These are phyloP conservation scores for Oropetium thomaeum DNA, from an alignment of 176 grass and related monocot species.

Conservation along the genomic window DNA sequence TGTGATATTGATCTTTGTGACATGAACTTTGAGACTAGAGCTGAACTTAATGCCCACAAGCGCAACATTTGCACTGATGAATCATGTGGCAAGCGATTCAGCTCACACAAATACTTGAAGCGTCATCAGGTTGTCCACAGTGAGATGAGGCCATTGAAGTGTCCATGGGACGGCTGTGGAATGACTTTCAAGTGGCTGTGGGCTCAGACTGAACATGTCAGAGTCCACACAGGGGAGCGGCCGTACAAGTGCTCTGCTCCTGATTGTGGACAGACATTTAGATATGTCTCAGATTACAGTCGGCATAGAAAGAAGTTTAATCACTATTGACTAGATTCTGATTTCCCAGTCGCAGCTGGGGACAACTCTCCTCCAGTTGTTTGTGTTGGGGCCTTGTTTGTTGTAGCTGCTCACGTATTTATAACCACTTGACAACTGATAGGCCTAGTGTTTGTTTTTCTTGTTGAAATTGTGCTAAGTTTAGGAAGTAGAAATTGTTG, in stretches of 20 bases:
- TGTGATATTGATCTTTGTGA: constrained; percentile 49
- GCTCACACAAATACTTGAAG: constrained; percentile 59
- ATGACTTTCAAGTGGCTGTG: constrained; percentile 81
- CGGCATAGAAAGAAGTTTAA: constrained; percentile 66
- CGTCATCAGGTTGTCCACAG: constrained; percentile 68
- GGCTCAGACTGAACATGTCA: constrained; percentile 68
- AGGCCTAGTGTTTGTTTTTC: constrained; percentile 41
- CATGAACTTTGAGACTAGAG: constrained; percentile 41
- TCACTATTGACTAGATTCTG: constrained; percentile 39
- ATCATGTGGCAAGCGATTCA: constrained; percentile 67
- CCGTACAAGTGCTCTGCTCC: constrained; percentile 44
- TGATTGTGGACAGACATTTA: constrained; percentile 61
- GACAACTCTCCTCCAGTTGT: constrained; percentile 35
- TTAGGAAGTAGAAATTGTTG: constrained; percentile 45
- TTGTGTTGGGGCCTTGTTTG: constrained; percentile 20
- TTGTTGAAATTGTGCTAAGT: constrained; percentile 38
- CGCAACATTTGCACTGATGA: constrained; percentile 62
- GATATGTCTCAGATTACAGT: constrained; percentile 72
- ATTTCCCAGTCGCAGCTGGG: constrained; percentile 11
- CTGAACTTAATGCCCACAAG: constrained; percentile 59
- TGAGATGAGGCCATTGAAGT: constrained; percentile 66
- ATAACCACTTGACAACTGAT: constrained; percentile 26
- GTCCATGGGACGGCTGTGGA: constrained; percentile 67
- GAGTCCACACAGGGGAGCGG: constrained; percentile 69
- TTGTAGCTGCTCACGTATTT: constrained; percentile 42